A percentile compares a stretch with the other conserved stretches of the same genome.
Conservation (phyloP, 768 basidiomycete species). For the Neoboletus subvelutipes region DNA sequence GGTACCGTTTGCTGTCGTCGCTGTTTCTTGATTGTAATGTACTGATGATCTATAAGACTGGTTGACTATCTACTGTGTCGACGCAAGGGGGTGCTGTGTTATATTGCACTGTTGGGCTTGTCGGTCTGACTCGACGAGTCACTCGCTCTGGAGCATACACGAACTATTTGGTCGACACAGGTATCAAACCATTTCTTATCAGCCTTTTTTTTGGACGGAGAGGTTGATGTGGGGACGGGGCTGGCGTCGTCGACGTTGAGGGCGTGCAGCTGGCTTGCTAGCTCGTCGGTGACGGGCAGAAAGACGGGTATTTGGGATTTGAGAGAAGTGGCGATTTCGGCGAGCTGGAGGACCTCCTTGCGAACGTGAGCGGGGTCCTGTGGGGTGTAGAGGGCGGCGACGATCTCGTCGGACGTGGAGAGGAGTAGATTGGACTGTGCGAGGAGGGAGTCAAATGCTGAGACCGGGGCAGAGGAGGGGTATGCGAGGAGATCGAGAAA, state of each 20-base stretch:
- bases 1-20: constrained; percentile 1
- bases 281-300: constrained; percentile 20
- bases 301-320: constrained; percentile 29
- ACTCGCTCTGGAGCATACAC: constrained; percentile 34
- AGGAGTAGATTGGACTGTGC: constrained; percentile 51
- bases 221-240: background rate
- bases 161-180: constrained; percentile 63
- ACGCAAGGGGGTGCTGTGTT: background rate
- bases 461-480: constrained; percentile 24
- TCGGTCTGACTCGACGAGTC: constrained; percentile 24
- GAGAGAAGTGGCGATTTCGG: constrained; percentile 38
- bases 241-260: constrained; percentile 19
- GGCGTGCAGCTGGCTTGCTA: constrained; percentile 25
- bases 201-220: constrained; percentile 32
- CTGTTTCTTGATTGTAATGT: constrained; percentile 1
- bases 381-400: constrained; percentile 63
- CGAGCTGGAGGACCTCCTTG: constrained; percentile 40
- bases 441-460: constrained; percentile 52
- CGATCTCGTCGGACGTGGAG: constrained; percentile 61
- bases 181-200: constrained; percentile 60
- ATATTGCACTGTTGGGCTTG: background rate
- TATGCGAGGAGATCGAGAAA: constrained; percentile 47
- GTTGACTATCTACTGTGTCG: constrained; percentile 1
- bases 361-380: constrained; percentile 49
- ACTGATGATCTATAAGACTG: constrained; percentile 20